phyloP scores from a whole-genome alignment of 2,329 filamentous ascomycete genomes.

The Exophiala spinifera region DNA sequence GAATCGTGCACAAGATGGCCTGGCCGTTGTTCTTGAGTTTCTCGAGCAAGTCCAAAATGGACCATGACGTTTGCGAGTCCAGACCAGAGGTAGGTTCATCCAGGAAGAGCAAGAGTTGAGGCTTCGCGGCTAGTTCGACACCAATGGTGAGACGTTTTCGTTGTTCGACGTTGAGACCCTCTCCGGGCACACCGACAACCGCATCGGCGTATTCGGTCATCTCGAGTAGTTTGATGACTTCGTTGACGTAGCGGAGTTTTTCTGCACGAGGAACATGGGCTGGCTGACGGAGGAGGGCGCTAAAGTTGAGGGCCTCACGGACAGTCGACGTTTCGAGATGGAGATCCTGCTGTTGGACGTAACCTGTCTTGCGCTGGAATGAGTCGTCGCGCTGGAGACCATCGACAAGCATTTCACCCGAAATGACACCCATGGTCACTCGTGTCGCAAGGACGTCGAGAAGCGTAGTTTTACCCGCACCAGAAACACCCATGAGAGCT shows the following conservation, averaged over 20 bases:
- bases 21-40: constrained; percentile 86
- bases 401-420: constrained; percentile 82
- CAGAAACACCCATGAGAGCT: constrained; percentile 83
- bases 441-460: constrained; percentile 82
- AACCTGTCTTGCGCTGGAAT: constrained; percentile 89
- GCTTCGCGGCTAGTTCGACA: constrained; percentile 93
- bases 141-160: constrained; percentile 82
- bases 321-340: constrained; percentile 82
- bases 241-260: constrained; percentile 82
- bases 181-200: constrained; percentile 83
- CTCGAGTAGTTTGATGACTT: constrained; percentile 85
- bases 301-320: constrained; percentile 82
- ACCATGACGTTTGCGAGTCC: constrained; percentile 90
- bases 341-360: constrained; percentile 89
- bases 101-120: constrained; percentile 82
- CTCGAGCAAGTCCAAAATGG: constrained; percentile 81
- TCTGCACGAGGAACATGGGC: constrained; percentile 67
- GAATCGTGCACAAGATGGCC: constrained; percentile 94
- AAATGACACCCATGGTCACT: constrained; percentile 83
- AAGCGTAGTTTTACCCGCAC: constrained; percentile 91
- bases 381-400: constrained; percentile 70
- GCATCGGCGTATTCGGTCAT: constrained; percentile 91
- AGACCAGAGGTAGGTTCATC: constrained; percentile 95
- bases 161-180: constrained; percentile 63
- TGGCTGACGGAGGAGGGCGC: constrained; percentile 79